These are phyloP conservation scores for Craspedostauros australis DNA, from an alignment of 108 stramenopile genomes.

Conservation along the genomic window DNA sequence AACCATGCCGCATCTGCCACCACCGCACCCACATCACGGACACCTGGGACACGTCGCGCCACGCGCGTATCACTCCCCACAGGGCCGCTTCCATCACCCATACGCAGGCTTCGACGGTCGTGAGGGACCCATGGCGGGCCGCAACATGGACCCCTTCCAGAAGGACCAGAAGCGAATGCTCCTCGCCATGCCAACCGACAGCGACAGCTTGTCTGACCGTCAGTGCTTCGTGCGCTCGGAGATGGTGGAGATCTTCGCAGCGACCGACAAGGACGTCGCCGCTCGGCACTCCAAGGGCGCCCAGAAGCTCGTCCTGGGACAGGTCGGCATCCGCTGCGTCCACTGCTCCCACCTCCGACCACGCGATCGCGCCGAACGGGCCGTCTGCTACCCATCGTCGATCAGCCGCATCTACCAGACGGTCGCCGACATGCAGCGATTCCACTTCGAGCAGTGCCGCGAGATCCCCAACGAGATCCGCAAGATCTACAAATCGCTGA, in stretches of 20 bases:
- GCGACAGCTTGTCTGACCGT: conserved; percentile 69
- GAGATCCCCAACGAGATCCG: conserved; percentile 66
- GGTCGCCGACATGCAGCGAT: conserved; percentile 83
- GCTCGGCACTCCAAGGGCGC: conserved; percentile 83
- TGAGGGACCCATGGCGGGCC: conserved; percentile 3
- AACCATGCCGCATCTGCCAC: conserved; percentile 32
- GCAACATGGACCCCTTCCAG: conserved; percentile 15
- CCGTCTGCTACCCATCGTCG: conserved; percentile 71
- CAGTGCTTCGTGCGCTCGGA: conserved; percentile 84
- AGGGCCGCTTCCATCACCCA: conserved; percentile 12
- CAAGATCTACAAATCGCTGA: conserved; percentile 63
- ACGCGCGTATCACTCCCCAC: conserved; percentile 10
- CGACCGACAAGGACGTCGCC: conserved; percentile 60
- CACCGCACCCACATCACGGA: conserved; percentile 12
- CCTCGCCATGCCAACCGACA: conserved; percentile 60
- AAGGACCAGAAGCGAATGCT: conserved; percentile 34
- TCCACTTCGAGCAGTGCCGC: conserved; percentile 81
- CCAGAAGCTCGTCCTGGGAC: conserved; percentile 69
- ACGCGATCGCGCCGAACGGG: conserved; percentile 79
- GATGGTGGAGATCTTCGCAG: conserved; percentile 81
- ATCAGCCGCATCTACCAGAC: conserved; percentile 76
- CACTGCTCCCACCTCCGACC: conserved; percentile 75
- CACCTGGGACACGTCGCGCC: conserved; percentile 9
- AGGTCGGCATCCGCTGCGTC: conserved; percentile 81
- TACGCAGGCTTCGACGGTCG: conserved; percentile 13